Percentiles rank a stretch among this genome's conserved stretches.
Conservation (phyloP, 371 early-diverging fungal species). For the Apophysomyces sp. region DNA sequence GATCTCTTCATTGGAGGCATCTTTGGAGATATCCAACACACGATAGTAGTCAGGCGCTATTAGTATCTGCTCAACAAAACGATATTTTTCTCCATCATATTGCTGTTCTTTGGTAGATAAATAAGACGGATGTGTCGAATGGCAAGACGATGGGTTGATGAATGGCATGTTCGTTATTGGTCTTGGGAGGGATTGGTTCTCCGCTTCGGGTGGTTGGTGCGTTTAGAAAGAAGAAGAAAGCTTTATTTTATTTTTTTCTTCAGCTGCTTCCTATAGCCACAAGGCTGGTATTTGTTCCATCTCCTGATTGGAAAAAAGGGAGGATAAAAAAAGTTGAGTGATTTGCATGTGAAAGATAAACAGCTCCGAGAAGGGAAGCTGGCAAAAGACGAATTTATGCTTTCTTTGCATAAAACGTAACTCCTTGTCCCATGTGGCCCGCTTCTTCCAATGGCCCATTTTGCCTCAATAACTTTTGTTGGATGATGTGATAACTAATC, state of each 20-base stretch:
- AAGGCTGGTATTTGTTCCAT: not conserved
- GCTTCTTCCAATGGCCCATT: too few species aligned
- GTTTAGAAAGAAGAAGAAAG: not conserved
- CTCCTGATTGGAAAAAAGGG: constrained; percentile 1
- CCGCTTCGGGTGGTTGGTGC: not conserved
- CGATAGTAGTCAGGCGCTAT: constrained; percentile 35
- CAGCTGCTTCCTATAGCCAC: not conserved
- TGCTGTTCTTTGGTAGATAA: not conserved
- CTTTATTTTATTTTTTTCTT: not conserved
- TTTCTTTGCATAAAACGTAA: not conserved
- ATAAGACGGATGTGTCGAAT: not conserved
- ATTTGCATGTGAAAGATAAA: constrained; percentile 2
- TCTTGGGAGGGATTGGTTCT: not conserved
- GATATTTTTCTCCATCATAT: constrained; percentile 27
- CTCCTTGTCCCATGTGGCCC: not conserved
- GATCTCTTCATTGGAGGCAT: constrained; percentile 33
- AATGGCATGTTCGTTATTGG: constrained; percentile 4
- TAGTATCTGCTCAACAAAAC: constrained; percentile 38
- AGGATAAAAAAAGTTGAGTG: not conserved
- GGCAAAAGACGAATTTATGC: too few species aligned
- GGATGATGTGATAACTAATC: too few species aligned
- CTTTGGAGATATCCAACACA: constrained; percentile 30
- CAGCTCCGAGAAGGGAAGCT: not conserved
- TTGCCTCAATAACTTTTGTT: too few species aligned
- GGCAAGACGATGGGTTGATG: constrained; percentile 11